Evolutionary conservation across 2,329 filamentous ascomycete genomes (phyloP).

Genomic region (Penicillium sp.): DNA sequence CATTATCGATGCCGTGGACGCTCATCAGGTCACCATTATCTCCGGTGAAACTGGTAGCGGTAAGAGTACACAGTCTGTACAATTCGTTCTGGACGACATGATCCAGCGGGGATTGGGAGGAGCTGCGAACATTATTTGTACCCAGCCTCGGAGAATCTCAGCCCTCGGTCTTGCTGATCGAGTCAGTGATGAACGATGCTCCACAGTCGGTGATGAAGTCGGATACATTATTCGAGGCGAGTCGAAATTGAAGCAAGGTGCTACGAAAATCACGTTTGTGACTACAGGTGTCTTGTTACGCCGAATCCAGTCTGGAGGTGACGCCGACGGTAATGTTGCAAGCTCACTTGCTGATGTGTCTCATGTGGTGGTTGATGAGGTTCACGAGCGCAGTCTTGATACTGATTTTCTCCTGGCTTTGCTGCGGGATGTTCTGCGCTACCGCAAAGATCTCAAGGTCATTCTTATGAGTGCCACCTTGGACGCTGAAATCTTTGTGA

Average conservation of each 20-base stretch:
- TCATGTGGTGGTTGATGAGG: slow-evolving; percentile 93
- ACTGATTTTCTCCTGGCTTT: slow-evolving; percentile 91
- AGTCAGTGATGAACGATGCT: slow-evolving; percentile 87
- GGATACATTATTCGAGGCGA: slow-evolving; percentile 92
- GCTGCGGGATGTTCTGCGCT: slow-evolving; percentile 74
- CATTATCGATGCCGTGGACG: slow-evolving; percentile 71
- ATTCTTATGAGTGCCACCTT: slow-evolving; percentile 96
- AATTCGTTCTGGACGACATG: slow-evolving; percentile 90
- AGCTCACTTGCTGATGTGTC: slow-evolving; percentile 84
- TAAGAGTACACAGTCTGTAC: slow-evolving; percentile 94
- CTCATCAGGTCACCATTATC: slow-evolving; percentile 89
- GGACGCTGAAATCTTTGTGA: slow-evolving; percentile 78
- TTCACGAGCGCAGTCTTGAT: slow-evolving; percentile 91
- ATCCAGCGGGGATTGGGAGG: slow-evolving; percentile 73
- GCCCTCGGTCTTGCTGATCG: slow-evolving; percentile 90
- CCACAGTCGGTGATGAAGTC: slow-evolving; percentile 77
- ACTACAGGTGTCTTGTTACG: slow-evolving; percentile 91
- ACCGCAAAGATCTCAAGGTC: slow-evolving; percentile 76
- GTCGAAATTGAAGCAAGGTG: slow-evolving; percentile 65
- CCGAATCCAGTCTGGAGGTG: slow-evolving; percentile 85
- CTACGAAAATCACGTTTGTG: slow-evolving; percentile 90
- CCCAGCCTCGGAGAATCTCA: slow-evolving; percentile 90
- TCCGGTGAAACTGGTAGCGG: slow-evolving; percentile 95
- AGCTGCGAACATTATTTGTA: slow-evolving; percentile 87
- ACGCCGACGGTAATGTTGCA: slow-evolving; percentile 73